These are phyloP conservation scores for Flaveria brownii DNA, from an alignment of 129 eudicot genomes.

Conservation along the genomic window DNA sequence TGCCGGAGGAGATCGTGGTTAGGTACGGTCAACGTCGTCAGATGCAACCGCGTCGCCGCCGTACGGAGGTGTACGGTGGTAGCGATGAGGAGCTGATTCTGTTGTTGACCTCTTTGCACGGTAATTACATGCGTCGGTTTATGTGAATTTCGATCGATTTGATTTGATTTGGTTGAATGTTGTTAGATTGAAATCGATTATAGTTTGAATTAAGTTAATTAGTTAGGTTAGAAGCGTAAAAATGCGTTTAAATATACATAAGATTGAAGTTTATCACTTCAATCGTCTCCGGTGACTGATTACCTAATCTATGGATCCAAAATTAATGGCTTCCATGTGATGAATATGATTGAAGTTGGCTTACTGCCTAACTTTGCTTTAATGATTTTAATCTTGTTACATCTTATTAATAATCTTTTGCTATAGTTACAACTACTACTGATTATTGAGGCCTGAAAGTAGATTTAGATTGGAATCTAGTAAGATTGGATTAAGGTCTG, in stretches of 20 bases:
- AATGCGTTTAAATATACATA: neutral
- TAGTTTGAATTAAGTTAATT: too few species aligned
- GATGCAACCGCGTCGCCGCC: constrained; percentile 26
- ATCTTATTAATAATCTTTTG: constrained; percentile 1
- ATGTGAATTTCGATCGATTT: constrained; percentile 19
- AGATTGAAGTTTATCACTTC: neutral
- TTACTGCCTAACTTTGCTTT: constrained; percentile 17
- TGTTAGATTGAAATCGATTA: neutral
- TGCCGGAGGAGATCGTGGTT: too few species aligned
- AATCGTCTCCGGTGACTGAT: too few species aligned
- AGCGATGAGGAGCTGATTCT: constrained; percentile 52
- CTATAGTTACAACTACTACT: neutral
- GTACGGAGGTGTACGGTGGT: constrained; percentile 32
- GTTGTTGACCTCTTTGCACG: constrained; percentile 51
- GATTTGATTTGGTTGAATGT: neutral
- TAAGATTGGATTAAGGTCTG: too few species aligned
- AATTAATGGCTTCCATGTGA: neutral
- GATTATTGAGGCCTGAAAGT: too few species aligned
- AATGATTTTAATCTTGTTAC: constrained; percentile 17
- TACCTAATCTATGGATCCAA: too few species aligned
- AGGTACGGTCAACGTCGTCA: constrained; percentile 29
- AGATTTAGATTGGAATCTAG: too few species aligned
- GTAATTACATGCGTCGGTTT: constrained; percentile 46
- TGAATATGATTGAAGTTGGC: constrained; percentile 24
- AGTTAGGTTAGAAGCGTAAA: neutral